Evolutionary conservation across 192 early-diverging fungal genomes (phyloP).

Genomic region (Rhizophagus sp.): DNA sequence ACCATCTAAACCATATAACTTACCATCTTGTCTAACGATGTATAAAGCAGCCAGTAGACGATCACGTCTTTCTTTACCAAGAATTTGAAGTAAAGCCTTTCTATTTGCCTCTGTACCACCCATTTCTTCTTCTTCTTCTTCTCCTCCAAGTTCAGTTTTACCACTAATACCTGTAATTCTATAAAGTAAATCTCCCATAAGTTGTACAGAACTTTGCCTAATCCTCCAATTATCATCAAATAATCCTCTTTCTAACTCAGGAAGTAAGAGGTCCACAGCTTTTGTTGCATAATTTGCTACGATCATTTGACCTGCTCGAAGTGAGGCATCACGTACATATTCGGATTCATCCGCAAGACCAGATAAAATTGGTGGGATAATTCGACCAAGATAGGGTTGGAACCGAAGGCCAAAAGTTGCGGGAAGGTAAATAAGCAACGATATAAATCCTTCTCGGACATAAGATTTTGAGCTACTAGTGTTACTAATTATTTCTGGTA

Average conservation of each 20-base stretch:
- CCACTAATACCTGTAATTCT: slow-evolving; percentile 82
- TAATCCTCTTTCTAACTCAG: slow-evolving; percentile 86
- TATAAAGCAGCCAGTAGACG: slow-evolving; percentile 88
- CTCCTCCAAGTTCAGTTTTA: slow-evolving; percentile 63
- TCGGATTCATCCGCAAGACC: slow-evolving; percentile 97
- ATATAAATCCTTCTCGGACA: slow-evolving; percentile 97
- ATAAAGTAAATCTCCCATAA: slow-evolving; percentile 94
- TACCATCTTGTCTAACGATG: slow-evolving; percentile 84
- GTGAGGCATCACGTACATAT: slow-evolving; percentile 86
- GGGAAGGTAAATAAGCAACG: slow-evolving; percentile 92
- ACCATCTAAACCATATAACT: slow-evolving; percentile 18
- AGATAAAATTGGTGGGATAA: slow-evolving; percentile 85
- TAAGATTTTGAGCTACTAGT: slow-evolving; percentile 65
- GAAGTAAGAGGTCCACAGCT: slow-evolving; percentile 87
- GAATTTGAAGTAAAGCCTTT: slow-evolving; percentile 71
- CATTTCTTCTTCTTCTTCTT: slow-evolving; percentile 54
- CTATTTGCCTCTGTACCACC: slow-evolving; percentile 63
- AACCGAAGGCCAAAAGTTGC: slow-evolving; percentile 93
- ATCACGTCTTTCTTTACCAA: slow-evolving; percentile 86
- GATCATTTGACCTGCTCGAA: slow-evolving; percentile 92
- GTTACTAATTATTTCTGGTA: slow-evolving; percentile 89
- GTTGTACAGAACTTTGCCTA: slow-evolving; percentile 88
- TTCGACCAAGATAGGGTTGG: slow-evolving; percentile 83
- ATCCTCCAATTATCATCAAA: slow-evolving; percentile 96
- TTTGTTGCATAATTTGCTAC: slow-evolving; percentile 87